Evolutionary conservation across 345 rosid species (phyloP), one percentile per base, ranked within the genome.

Genomic region (Syzygium aromaticum): DNA sequence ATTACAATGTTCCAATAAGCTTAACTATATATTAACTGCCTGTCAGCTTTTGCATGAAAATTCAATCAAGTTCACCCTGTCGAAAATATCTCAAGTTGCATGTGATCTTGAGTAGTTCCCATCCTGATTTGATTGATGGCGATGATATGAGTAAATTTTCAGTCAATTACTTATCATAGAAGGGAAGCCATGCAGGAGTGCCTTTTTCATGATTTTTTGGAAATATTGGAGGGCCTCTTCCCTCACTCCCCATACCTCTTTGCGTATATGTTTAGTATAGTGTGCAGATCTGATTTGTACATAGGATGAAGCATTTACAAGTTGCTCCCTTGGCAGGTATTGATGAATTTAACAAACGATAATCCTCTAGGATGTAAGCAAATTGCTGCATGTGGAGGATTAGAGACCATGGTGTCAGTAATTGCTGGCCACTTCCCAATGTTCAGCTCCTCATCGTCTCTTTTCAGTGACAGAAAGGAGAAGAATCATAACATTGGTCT

Each of bases 271-370:
- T 85, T 61, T 56, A 17, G 46, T 25, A 16, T 9, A 22, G 43
- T 16, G 52, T 86, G 33, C 33, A 5, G 30, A 51, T 61, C 27
- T 86, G 52, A 61, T 49, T 82, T 84, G 28, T 88, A n/a, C 73
- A 73, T 52, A 85, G 21, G 46, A 51, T 46, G 56, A 38, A 51
- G 23, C 52, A 83, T 51, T 86, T 54, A 61, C 9, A 8, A 6
- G 25, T 85, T 83, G 11, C 33, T 86, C 49, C 25, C 22, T 73
- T 87, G 87, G 89, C 95, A 97, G 99, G 99, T 96, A 85, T 91
- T 97, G 86, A 96, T 97, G 97, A 97, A 97, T 91, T 90, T 96
- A 88, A 96, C 99, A 28, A 97, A 97, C 91, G 99, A 95, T 84
- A 96, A 97, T 82, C 92, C 98, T 82, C 88, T 91, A 61, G 98